Evolutionary conservation across 495 filamentous ascomycete species (phyloP).

Genomic region (Tetracladium setigerum): DNA sequence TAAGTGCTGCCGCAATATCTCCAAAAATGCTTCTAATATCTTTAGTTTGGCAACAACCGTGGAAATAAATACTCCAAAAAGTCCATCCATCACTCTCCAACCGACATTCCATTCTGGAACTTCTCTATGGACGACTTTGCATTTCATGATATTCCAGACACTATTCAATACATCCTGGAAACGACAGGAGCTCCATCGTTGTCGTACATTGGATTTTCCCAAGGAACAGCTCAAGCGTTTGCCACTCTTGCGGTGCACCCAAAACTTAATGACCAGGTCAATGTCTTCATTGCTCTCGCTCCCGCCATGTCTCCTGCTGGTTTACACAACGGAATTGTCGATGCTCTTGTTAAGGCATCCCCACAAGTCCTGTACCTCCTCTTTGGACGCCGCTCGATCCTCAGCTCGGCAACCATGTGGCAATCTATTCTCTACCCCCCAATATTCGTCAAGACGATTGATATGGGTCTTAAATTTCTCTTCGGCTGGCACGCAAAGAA

Average conservation of each 20-base stretch:
- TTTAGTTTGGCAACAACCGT: slow-evolving; percentile 83
- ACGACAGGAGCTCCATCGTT: slow-evolving; percentile 78
- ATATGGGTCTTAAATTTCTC: slow-evolving; percentile 69
- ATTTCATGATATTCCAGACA: slow-evolving; percentile 94
- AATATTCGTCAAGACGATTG: slow-evolving; percentile 84
- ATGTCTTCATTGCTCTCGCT: slow-evolving; percentile 95
- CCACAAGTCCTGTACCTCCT: slow-evolving; percentile 89
- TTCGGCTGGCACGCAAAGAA: slow-evolving; percentile 89
- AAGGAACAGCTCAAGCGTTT: slow-evolving; percentile 95
- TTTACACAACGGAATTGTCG: slow-evolving; percentile 80
- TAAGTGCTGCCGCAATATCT: slow-evolving; percentile 28
- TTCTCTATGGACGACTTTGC: slow-evolving; percentile 98
- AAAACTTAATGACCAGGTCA: slow-evolving; percentile 82
- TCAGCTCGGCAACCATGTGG: slow-evolving; percentile 95
- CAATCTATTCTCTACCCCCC: slow-evolving; percentile 91
- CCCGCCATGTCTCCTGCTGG: slow-evolving; percentile 94
- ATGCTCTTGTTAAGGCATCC: slow-evolving; percentile 87
- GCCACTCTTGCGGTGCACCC: slow-evolving; percentile 92
- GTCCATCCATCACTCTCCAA: slow-evolving; percentile 63
- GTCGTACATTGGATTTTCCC: slow-evolving; percentile 94
- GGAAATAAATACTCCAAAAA: slow-evolving; percentile 99
- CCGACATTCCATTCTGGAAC: slow-evolving; percentile 79
- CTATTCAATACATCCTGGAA: slow-evolving; percentile 81
- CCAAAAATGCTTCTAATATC: neutral
- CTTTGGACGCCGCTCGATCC: slow-evolving; percentile 89